phyloP scores from a whole-genome alignment of 768 basidiomycete species.

The Aureoboletus auriporus region DNA sequence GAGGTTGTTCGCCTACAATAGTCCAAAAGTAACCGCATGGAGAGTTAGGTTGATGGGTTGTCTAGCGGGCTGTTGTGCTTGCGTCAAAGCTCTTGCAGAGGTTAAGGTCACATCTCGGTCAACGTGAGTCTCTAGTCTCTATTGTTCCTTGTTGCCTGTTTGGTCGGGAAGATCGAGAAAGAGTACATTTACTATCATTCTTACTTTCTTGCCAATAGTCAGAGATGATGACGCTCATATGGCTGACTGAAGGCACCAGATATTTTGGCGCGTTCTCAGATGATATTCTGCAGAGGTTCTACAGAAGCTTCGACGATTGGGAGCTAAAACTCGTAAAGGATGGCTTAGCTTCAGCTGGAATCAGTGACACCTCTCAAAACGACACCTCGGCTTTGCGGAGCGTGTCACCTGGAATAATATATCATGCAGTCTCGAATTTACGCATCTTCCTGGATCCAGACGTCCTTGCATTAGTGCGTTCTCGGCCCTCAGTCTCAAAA shows the following conservation, averaged over 20 bases:
- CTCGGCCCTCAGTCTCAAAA: slow-evolving; percentile 23
- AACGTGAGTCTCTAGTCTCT: slow-evolving; percentile 67
- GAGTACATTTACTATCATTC: not conserved
- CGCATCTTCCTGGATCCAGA: slow-evolving; percentile 48
- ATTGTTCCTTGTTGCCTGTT: not conserved
- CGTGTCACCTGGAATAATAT: slow-evolving; percentile 48
- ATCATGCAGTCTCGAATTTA: slow-evolving; percentile 63
- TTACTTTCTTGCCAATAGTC: slow-evolving; percentile 5
- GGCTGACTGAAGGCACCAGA: slow-evolving; percentile 36
- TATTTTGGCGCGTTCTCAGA: slow-evolving; percentile 69
- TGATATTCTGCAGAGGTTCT: slow-evolving; percentile 53
- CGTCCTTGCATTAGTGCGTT: slow-evolving; percentile 35
- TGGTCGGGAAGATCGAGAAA: slow-evolving; percentile 5
- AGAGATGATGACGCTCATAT: slow-evolving; percentile 1
- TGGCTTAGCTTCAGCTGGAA: slow-evolving; percentile 37
- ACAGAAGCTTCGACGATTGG: slow-evolving; percentile 60
- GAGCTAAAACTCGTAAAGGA: slow-evolving; percentile 51
- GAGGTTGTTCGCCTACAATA: slow-evolving; percentile 75
- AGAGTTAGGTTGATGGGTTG: slow-evolving; percentile 51
- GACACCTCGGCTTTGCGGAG: slow-evolving; percentile 33
- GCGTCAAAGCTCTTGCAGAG: slow-evolving; percentile 62
- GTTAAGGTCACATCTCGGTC: slow-evolving; percentile 60
- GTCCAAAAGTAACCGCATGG: slow-evolving; percentile 59
- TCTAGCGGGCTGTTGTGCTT: slow-evolving; percentile 61
- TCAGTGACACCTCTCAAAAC: slow-evolving; percentile 6